Base-by-base conservation (phyloP, 1,284 basidiomycete genomes). In the Ustilago nuda region DNA sequence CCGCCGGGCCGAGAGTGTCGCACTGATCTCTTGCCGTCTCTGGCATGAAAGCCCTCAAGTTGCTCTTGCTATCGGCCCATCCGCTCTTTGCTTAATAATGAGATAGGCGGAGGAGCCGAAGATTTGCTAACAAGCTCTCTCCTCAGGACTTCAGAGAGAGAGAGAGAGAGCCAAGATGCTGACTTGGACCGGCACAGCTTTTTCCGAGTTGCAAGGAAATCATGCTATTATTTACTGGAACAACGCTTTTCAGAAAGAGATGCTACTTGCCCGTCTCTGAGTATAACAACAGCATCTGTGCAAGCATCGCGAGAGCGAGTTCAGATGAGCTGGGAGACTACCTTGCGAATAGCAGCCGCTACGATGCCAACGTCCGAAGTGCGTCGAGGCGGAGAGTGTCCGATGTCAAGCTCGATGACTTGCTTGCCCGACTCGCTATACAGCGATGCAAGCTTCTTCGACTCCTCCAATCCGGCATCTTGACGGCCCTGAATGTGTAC, bases 351-450 rank as follows among this genome's bases (percentile, higher is more conserved):
- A 32, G 66, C 66, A 15, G 35, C 52, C 30, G 58, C 70, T 8
- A 76, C 70, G 17, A 60, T 8, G 5, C 53, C 32, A 23, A 76
- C 60, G 45, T 76, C 74, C 53, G 27, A 45, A 17, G 56, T 66
- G 32, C 66, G 69, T 56, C 74, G 53, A 3, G 74, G 74, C 12
- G 74, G 74, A 56, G 61, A 64, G 45, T 76, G 74, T n/a, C 70
- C 74, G 37, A 72, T 64, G 39, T 72, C 66, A 13, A 76, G 63
- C 61, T 76, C 74, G 6, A 76, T 37, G 19, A 76, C 54, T 23
- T 63, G 58, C 51, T 64, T 76, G 48, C 43, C 60, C 23, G 1
- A 5, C 11, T 72, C 66, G 56, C 50, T 36, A 23, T 69, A 76
- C 32, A 72, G 37, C 9, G 37, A 51, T 9, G 61, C 61, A 11